A percentile compares a stretch with the other conserved stretches of the same genome.
phyloP scores from a whole-genome alignment of 305 asterid species.

The Rubia balearica region DNA sequence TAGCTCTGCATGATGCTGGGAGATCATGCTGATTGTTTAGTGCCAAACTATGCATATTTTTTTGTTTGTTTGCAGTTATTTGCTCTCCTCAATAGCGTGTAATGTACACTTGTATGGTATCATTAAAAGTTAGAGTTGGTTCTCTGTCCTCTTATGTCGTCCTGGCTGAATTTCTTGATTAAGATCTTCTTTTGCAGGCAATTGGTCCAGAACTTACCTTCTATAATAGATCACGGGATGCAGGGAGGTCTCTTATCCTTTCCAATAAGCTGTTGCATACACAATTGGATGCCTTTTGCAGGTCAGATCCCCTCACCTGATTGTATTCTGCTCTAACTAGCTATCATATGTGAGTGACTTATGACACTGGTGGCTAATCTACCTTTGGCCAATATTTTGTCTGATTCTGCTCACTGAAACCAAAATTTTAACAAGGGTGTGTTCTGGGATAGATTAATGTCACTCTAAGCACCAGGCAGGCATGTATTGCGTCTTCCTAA shows the following conservation, averaged over 20 bases:
- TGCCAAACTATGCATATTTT: background rate
- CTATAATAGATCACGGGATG: slow-evolving; percentile 63
- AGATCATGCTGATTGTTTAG: background rate
- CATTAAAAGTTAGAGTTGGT: slow-evolving; percentile 13
- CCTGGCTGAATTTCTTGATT: slow-evolving; percentile 9
- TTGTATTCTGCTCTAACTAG: slow-evolving; percentile 5
- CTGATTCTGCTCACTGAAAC: background rate
- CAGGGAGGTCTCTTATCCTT: slow-evolving; percentile 41
- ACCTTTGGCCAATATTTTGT: background rate
- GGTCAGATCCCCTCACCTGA: slow-evolving; percentile 35
- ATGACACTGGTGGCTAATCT: background rate
- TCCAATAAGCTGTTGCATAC: slow-evolving; percentile 86
- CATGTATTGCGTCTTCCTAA: background rate
- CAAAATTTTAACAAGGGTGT: background rate
- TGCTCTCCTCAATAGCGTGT: background rate
- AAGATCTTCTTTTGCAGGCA: slow-evolving; percentile 43
- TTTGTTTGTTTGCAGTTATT: background rate
- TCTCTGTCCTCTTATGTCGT: slow-evolving; percentile 7
- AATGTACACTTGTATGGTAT: background rate
- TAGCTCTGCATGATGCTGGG: background rate
- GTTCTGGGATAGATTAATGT: background rate
- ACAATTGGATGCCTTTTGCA: slow-evolving; percentile 84
- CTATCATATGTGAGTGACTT: background rate
- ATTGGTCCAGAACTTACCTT: slow-evolving; percentile 97
- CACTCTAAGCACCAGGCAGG: background rate